A percentile compares a stretch with the other conserved stretches of the same genome.
phyloP scores from a whole-genome alignment of 805 yeast species.

The Metschnikowia rubicola region DNA sequence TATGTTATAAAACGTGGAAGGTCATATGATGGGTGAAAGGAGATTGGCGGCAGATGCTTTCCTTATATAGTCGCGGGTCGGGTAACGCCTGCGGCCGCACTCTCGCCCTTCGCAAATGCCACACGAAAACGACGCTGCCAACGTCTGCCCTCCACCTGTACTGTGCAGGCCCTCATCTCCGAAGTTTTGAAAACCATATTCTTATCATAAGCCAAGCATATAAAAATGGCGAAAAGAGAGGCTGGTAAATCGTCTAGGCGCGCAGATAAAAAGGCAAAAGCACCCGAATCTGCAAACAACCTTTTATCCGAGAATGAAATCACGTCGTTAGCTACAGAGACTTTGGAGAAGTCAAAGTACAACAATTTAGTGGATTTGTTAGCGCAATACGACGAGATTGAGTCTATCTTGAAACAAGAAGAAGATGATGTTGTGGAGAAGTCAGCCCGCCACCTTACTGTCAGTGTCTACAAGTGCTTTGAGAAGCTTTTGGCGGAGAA shows the following conservation, averaged over 20 bases:
- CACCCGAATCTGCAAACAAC: slow-evolving; percentile 1
- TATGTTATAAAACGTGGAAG: slow-evolving; percentile 63
- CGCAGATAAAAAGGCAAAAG: slow-evolving; percentile 10
- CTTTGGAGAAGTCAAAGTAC: slow-evolving; percentile 46
- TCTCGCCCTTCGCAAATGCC: background rate
- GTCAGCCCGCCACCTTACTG: slow-evolving; percentile 38
- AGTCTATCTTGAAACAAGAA: slow-evolving; percentile 12
- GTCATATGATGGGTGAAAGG: slow-evolving; percentile 43
- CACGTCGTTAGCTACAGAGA: slow-evolving; percentile 23
- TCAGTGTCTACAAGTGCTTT: slow-evolving; percentile 46
- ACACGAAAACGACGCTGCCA: background rate
- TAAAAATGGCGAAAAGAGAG: slow-evolving; percentile 22
- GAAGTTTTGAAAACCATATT: background rate
- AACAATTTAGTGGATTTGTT: slow-evolving; percentile 52
- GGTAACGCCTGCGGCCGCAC: slow-evolving; percentile 17
- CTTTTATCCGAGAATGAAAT: slow-evolving; percentile 22
- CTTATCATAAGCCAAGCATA: background rate
- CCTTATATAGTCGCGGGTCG: slow-evolving; percentile 22
- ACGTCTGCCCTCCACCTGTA: background rate
- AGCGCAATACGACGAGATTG: slow-evolving; percentile 31
- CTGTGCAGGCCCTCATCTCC: slow-evolving; percentile 11
- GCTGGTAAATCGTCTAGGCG: slow-evolving; percentile 1
- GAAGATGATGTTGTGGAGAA: slow-evolving; percentile 26
- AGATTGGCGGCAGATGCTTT: slow-evolving; percentile 2
- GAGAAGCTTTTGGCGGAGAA: slow-evolving; percentile 44